Evolutionary conservation across 192 early-diverging fungal species (phyloP).

Genomic region (Coemansia sp.): DNA sequence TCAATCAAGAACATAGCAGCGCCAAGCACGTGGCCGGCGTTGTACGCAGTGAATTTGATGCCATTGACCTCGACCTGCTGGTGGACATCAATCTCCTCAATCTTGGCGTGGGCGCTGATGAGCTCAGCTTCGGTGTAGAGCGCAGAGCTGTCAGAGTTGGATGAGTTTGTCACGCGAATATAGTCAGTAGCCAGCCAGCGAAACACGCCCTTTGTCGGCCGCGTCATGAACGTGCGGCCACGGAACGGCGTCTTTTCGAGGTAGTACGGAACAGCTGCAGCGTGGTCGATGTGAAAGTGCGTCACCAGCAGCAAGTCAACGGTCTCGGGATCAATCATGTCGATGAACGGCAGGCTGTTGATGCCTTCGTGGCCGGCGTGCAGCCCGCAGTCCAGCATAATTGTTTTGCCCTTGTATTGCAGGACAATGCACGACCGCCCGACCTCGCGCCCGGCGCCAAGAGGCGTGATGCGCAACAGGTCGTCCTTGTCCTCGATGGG

Average conservation of each 20-base stretch:
- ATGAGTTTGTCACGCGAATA: conserved; percentile 73
- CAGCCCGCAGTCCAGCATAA: conserved; percentile 96
- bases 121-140: conserved; percentile 92
- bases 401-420: conserved; percentile 93
- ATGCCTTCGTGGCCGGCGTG: conserved; percentile 93
- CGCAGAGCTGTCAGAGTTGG: conserved; percentile 65
- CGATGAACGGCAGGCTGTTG: conserved; percentile 90
- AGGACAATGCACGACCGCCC: conserved; percentile 91
- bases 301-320: conserved; percentile 91
- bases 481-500: conserved; percentile 73
- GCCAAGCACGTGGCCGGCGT: conserved; percentile 97
- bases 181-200: conserved; percentile 95
- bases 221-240: conserved; percentile 98
- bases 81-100: conserved; percentile 95
- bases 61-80: conserved; percentile 95
- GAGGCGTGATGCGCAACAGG: conserved; percentile 83
- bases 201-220: conserved; percentile 97
- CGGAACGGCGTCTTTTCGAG: conserved; percentile 97
- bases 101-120: conserved; percentile 74
- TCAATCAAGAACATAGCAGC: conserved; percentile 97
- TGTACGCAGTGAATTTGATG: conserved; percentile 91
- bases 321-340: conserved; percentile 83
- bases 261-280: conserved; percentile 93
- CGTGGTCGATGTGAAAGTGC: conserved; percentile 98
- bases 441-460: conserved; percentile 98